These are phyloP conservation scores for Omphalotus guepiniiformis DNA, from an alignment of 768 basidiomycete genomes.

Conservation along the genomic window DNA sequence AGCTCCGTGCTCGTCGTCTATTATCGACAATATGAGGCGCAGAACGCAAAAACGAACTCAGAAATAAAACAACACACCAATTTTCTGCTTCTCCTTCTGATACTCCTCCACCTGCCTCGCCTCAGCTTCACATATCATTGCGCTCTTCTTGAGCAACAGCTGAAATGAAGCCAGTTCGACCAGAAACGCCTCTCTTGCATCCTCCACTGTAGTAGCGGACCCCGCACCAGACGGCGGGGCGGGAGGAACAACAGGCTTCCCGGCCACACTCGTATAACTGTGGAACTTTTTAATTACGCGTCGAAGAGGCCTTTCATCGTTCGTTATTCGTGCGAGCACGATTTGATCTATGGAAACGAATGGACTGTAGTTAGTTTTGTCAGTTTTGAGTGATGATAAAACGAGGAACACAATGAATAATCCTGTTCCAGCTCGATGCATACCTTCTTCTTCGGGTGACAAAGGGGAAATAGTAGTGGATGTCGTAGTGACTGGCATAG, in stretches of 20 bases:
- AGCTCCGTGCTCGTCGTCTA: conserved; percentile 69
- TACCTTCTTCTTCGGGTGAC: conserved; percentile 64
- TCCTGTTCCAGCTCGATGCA: conserved; percentile 7
- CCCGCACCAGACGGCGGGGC: conserved; percentile 20
- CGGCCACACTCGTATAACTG: conserved; percentile 57
- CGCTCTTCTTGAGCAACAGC: conserved; percentile 68
- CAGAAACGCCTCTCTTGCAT: conserved; percentile 75
- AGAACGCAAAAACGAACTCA: conserved; percentile 7
- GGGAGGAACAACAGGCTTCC: conserved; percentile 38
- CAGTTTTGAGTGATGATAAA: conserved; percentile 18
- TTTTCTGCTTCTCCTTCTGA: conserved; percentile 62
- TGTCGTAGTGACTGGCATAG: conserved; percentile 1
- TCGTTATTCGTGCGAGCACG: conserved; percentile 75
- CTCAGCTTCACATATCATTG: conserved; percentile 84
- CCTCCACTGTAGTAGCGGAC: conserved; percentile 41
- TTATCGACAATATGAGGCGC: neutral
- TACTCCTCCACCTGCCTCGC: conserved; percentile 83
- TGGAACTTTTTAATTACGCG: conserved; percentile 82
- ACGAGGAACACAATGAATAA: conserved; percentile 1
- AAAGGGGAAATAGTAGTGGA: conserved; percentile 37
- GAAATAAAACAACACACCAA: conserved; percentile 48
- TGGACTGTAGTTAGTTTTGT: conserved; percentile 17
- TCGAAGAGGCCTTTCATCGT: conserved; percentile 76
- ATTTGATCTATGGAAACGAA: conserved; percentile 56
- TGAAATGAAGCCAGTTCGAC: conserved; percentile 77